phyloP scores from a whole-genome alignment of 2,329 filamentous ascomycete genomes.

The Madurella mycetomatis region DNA sequence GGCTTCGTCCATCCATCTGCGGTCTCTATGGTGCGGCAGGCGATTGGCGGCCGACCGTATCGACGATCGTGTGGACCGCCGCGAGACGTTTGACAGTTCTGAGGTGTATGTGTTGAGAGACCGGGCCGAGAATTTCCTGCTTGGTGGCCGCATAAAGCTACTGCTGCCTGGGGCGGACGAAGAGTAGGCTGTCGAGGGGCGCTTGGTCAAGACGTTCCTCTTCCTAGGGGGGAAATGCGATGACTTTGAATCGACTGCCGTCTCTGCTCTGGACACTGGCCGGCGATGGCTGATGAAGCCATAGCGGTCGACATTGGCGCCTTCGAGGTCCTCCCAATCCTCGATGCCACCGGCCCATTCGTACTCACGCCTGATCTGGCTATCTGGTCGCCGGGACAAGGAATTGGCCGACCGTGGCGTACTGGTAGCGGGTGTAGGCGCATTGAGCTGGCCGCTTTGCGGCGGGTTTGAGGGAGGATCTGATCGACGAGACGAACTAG shows the following conservation, averaged over 20 bases:
- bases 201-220: slow-evolving; percentile 44
- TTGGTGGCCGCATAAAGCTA: slow-evolving; percentile 41
- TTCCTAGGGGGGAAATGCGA: slow-evolving; percentile 42
- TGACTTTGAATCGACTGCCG: slow-evolving; percentile 38
- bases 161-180: slow-evolving; percentile 30
- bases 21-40: slow-evolving; percentile 57
- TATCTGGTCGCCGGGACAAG: slow-evolving; percentile 43
- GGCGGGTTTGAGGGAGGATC: slow-evolving; percentile 19
- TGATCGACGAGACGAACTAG: slow-evolving; percentile 17
- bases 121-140: slow-evolving; percentile 52
- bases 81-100: slow-evolving; percentile 46
- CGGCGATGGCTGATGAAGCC: slow-evolving; percentile 57
- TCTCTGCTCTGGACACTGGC: slow-evolving; percentile 39
- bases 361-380: slow-evolving; percentile 34
- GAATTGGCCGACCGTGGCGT: slow-evolving; percentile 42
- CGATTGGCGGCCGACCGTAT: slow-evolving; percentile 56
- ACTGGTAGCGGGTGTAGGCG: slow-evolving; percentile 31
- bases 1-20: slow-evolving; percentile 59
- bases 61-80: slow-evolving; percentile 50
- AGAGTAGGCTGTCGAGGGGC: slow-evolving; percentile 34
- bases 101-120: slow-evolving; percentile 57
- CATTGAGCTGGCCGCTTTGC: slow-evolving; percentile 28
- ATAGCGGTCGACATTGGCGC: slow-evolving; percentile 60
- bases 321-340: slow-evolving; percentile 63
- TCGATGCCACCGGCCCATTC: slow-evolving; percentile 58